Percentiles rank a stretch among this genome's conserved stretches.
Conservation (phyloP, 2,329 filamentous ascomycete genomes). For the Ceratocystis variospora region DNA sequence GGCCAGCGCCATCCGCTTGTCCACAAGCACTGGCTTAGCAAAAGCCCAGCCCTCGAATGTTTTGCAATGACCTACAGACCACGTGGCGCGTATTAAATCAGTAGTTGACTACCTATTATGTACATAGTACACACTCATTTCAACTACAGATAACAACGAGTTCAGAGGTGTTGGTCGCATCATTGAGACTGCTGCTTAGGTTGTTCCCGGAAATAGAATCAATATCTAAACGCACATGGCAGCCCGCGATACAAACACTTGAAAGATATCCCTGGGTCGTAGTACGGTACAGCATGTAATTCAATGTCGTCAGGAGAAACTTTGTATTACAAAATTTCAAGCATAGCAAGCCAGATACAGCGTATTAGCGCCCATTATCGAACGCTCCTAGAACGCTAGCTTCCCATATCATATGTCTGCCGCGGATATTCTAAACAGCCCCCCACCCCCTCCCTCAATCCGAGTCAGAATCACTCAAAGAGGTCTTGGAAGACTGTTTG, state of each 20-base stretch:
- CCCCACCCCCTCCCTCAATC: constrained; percentile 1
- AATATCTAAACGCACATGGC: neutral
- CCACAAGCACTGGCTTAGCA: constrained; percentile 46
- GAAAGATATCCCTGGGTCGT: neutral
- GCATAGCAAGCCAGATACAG: neutral
- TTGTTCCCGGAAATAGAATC: constrained; percentile 34
- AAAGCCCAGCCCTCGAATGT: constrained; percentile 54
- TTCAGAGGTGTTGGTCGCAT: constrained; percentile 53
- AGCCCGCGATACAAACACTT: neutral
- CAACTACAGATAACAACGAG: constrained; percentile 43
- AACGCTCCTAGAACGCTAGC: neutral
- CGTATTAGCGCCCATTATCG: neutral
- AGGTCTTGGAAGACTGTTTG: constrained; percentile 46
- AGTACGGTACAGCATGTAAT: neutral
- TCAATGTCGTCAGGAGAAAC: neutral
- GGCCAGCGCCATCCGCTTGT: constrained; percentile 58
- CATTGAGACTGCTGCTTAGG: constrained; percentile 63
- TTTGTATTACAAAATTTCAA: neutral
- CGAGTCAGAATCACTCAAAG: constrained; percentile 13
- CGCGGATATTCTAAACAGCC: neutral
- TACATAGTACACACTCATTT: neutral
- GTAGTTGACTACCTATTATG: constrained; percentile 24
- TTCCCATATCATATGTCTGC: neutral
- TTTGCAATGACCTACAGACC: constrained; percentile 80
- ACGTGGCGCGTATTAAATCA: constrained; percentile 26